phyloP scores from a whole-genome alignment of 202 grass and related monocot species.

The Setaria viridis region DNA sequence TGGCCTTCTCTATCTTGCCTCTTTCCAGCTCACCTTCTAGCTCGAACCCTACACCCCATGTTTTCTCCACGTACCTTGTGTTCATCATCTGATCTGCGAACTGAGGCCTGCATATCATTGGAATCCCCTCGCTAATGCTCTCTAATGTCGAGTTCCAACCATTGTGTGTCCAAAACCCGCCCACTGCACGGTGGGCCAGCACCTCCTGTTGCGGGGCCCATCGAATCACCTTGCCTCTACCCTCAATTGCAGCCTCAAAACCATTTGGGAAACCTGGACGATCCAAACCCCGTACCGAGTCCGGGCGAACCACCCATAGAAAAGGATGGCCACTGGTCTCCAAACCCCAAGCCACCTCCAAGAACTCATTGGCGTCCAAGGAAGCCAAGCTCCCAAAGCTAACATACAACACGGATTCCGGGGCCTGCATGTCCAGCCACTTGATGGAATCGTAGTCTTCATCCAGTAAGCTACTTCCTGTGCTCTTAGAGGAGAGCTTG shows the following conservation, averaged over 20 bases:
- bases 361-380: slow-evolving; percentile 43
- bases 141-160: slow-evolving; percentile 79
- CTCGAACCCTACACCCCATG: slow-evolving; percentile 60
- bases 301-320: slow-evolving; percentile 66
- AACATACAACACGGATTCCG: slow-evolving; percentile 63
- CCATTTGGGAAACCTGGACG: not conserved
- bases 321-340: slow-evolving; percentile 57
- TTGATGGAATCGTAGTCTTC: slow-evolving; percentile 39
- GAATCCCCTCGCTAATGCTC: slow-evolving; percentile 60
- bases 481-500: slow-evolving; percentile 4
- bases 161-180: slow-evolving; percentile 69
- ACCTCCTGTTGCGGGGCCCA: slow-evolving; percentile 76
- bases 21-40: slow-evolving; percentile 54
- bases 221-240: not conserved
- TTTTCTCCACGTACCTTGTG: slow-evolving; percentile 51
- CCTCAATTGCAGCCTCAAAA: not conserved
- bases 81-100: slow-evolving; percentile 78
- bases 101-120: slow-evolving; percentile 68
- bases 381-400: slow-evolving; percentile 77
- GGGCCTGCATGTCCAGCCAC: slow-evolving; percentile 30
- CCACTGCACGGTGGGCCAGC: slow-evolving; percentile 47
- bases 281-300: not conserved
- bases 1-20: not conserved
- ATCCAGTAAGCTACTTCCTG: not conserved
- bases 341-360: slow-evolving; percentile 66